Evolutionary conservation across 169 alveolate genomes (phyloP), one percentile per base, ranked within the genome.

Genomic region (Plasmodium falciparum): DNA sequence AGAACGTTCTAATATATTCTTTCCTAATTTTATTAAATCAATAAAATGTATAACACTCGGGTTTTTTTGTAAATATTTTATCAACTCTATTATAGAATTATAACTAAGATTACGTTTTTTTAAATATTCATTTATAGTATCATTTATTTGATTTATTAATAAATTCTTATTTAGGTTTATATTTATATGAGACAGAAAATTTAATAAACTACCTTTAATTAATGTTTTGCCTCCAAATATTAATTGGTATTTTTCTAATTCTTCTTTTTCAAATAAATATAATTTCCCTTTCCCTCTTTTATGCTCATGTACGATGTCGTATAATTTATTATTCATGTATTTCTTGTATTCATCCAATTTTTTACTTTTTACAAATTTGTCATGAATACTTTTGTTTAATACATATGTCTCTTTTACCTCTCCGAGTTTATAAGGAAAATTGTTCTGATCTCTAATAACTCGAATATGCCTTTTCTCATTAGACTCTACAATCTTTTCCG

Each of bases 391-490:
- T 78, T 78, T 78, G 15, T 67, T 33, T 8, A 78, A 49, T n/a
- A 65, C 62, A 7, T 78, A 78, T 3, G 52, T n/a, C 22, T 78
- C 89, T 45, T 78, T 78, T 8, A 78, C 13, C 20, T 65, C 78
- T 29, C 67, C 67, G 22, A 78, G 67, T 22, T 33, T 26, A 58
- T 65, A 78, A 0, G 89, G 89, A 22, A 11, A 78, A 33, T 45
- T 78, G 7, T 49, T 26, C 11, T 78, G 78, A n/a, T 78, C 74
- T 20, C 29, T 65, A 13, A 78, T 20, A 2, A 78, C 78, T 0
- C 71, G 29, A 15, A 78, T 47, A 15, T 78, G 29, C 2, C 39
- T 39, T 24, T 78, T 65, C 11, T 78, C 89, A 58, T 39, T 65
- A 0, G 71, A 50, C 3, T 70, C 89, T 49, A 33, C 67, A 58